Conservation (phyloP, 176 grass and related monocot species). For the Hordeum marinum region DNA sequence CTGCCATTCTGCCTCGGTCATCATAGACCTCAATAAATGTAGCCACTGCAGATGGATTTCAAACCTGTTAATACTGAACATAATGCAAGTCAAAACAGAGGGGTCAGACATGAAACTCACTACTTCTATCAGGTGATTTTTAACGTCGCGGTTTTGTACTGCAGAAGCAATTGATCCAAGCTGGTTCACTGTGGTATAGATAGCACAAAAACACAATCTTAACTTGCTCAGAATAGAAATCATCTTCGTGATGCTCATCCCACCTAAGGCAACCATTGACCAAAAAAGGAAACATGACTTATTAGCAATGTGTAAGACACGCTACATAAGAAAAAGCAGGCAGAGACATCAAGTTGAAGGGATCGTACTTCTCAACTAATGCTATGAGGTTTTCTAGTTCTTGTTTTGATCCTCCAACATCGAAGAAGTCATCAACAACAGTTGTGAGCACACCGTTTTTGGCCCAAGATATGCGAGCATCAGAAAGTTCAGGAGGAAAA, state of each 20-base stretch:
- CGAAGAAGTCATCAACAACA: slow-evolving; percentile 76
- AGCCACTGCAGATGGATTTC: slow-evolving; percentile 43
- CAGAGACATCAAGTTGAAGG: not conserved
- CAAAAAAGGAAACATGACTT: not conserved
- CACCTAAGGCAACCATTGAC: not conserved
- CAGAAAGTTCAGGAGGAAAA: slow-evolving; percentile 45
- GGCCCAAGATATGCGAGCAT: slow-evolving; percentile 55
- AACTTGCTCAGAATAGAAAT: slow-evolving; percentile 36
- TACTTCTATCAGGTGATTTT: slow-evolving; percentile 45
- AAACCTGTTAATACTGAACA: not conserved
- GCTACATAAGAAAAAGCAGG: not conserved
- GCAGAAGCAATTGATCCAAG: slow-evolving; percentile 47
- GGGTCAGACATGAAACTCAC: slow-evolving; percentile 35
- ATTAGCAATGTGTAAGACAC: not conserved
- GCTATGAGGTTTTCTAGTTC: slow-evolving; percentile 57
- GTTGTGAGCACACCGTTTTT: slow-evolving; percentile 59
- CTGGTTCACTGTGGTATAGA: slow-evolving; percentile 52
- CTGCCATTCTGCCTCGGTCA: slow-evolving; percentile 55
- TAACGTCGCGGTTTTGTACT: slow-evolving; percentile 48
- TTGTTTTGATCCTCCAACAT: slow-evolving; percentile 67
- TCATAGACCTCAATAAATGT: slow-evolving; percentile 50
- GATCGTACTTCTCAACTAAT: slow-evolving; percentile 59
- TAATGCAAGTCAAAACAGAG: not conserved
- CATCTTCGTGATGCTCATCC: not conserved
- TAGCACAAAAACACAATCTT: slow-evolving; percentile 64